Evolutionary conservation across 2,329 filamentous ascomycete genomes (phyloP), one percentile per base, ranked within the genome.

Genomic region (Aspergillus pseudoglaucus): DNA sequence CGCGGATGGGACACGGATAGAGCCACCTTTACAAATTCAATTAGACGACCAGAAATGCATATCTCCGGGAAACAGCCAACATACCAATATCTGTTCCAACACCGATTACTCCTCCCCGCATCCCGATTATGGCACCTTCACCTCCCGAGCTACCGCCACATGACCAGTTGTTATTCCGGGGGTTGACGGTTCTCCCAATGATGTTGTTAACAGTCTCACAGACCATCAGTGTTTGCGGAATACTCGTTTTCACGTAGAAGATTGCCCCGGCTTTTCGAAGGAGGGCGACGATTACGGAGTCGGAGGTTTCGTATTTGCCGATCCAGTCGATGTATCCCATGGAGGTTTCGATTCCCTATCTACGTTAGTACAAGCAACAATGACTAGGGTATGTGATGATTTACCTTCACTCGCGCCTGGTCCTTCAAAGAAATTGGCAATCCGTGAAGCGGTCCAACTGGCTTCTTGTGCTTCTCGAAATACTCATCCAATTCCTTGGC

Each of bases 1-100:
- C 0, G 65, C 65, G 0, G 71, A 66, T 0, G 71, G 72, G 4
- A 69, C 63, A 3, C 72, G 62, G 18, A 75, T 65, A 6, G 67
- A 71, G 6, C 73, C 72, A 0, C 68, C 72, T 47, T 3, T 20
- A 10, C 10, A 14, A 10, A 15, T 37, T 9, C 33, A 37, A n/a
- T 37, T 37, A 37, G 33, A 18, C 37, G 14, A 42, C 2, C 20
- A 42, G 6, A 7, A 42, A 18, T 25, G 14, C 10, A 9, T 10
- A 25, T 7, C 22, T 10, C n/a, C 8, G 5, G 14, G 7, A 6
- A n/a, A 30, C 8, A 14, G 10, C 10, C 9, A 25, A 51, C 8
- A 42, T 51, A n/a, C 52, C 64, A 46, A 67, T 61, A 49, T 68
- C 65, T 3, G 63, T 64, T 3, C 60, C 64, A 2, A 65, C 56